phyloP scores from a whole-genome alignment of 1,139 yeast species.

The Sporopachydermia cereana region DNA sequence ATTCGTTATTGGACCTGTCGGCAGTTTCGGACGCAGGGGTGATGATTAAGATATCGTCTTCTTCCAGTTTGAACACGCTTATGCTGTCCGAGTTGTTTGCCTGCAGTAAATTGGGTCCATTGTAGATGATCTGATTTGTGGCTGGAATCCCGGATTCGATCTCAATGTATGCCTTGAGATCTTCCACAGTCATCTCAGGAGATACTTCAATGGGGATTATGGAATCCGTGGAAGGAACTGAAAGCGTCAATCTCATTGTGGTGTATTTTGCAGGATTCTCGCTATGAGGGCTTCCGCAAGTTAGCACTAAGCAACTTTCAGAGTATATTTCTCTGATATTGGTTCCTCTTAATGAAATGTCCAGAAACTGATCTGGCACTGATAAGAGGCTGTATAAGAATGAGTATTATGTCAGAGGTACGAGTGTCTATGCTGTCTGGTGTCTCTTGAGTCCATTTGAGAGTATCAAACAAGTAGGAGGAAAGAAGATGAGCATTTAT shows the following conservation, averaged over 20 bases:
- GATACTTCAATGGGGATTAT: constrained; percentile 44
- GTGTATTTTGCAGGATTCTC: neutral
- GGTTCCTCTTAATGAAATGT: neutral
- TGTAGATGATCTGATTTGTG: constrained; percentile 34
- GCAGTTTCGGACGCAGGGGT: constrained; percentile 9
- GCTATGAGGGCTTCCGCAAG: no score
- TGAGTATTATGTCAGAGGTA: no score
- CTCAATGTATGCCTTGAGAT: constrained; percentile 66
- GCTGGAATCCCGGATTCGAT: constrained; percentile 55
- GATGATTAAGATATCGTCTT: constrained; percentile 48
- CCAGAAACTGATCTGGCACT: no score
- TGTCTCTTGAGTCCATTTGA: no score
- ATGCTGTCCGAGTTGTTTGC: constrained; percentile 28
- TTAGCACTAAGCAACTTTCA: neutral
- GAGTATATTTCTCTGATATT: neutral
- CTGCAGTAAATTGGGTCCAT: constrained; percentile 34
- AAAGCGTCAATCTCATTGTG: constrained; percentile 7
- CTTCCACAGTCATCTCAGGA: constrained; percentile 49
- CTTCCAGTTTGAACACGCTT: constrained; percentile 34
- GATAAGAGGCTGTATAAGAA: no score
- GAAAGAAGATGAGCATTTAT: no score
- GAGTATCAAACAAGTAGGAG: no score
- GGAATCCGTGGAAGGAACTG: constrained; percentile 20
- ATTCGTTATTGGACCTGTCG: neutral
- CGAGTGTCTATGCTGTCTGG: no score